Evolutionary conservation across 805 yeast genomes (phyloP), one percentile per base, ranked within the genome.

Genomic region (Debaryomyces castellii): DNA sequence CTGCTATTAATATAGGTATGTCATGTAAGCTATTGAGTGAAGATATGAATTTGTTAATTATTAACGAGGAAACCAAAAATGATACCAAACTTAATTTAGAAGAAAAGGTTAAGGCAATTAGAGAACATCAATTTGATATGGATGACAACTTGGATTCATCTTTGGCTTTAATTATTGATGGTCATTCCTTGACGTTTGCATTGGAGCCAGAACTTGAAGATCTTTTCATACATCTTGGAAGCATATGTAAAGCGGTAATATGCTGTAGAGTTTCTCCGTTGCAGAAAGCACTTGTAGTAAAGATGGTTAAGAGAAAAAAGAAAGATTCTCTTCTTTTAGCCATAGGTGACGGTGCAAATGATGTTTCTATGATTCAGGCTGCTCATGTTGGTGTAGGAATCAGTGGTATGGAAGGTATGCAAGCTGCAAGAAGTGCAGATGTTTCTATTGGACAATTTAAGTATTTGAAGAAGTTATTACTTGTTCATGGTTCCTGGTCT

Each of bases 361-460:
- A 94, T 70, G 99, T 94, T 34, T 86, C 96, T 30, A 94, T 94
- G 99, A 94, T 94, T 53, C 99, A 94, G 67, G 98, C 99, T 12
- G 99, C 99, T 0, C 98, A 94, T 65, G 97, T 94, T 43, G 99
- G 99, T 51, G 96, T 94, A 20, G 99, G 99, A 62, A 95, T 94
- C 51, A 88, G 96, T 67, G 99, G 99, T 53, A 86, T 90, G 92
- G 99, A 94, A 70, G 99, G 99, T 54, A 90, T 91, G 89, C 99
- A 94, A 67, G 99, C 99, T 9, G 97, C 99, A 0, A 80, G 99
- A 64, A 85, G 96, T 64, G 98, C 99, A 0, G 99, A 94, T 73
- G 82, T 94, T 49, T 90, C 98, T 1, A 89, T 95, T 65, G 98
- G 97, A 0, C 98, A 94, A 64, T 94, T 94, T 77, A 84, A 84